phyloP scores from a whole-genome alignment of 2,329 filamentous ascomycete genomes.

The Diaporthe sp. region DNA sequence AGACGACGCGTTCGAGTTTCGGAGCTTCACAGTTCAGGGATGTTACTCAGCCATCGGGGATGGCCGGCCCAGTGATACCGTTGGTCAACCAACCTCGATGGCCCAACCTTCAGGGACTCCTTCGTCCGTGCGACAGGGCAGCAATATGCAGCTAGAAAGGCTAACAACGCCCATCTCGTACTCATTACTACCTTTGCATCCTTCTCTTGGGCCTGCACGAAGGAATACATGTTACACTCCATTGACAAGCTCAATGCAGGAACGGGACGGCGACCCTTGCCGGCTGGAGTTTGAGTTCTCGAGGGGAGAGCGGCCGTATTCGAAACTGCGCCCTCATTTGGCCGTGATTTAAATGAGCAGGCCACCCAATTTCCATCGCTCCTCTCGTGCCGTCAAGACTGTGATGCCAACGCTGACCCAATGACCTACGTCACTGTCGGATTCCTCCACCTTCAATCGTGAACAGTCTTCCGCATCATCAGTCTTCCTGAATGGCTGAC shows the following conservation, averaged over 20 bases:
- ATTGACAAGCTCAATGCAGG: conserved; percentile 20
- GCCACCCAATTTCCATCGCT: not conserved
- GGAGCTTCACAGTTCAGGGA: not conserved
- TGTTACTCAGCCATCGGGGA: not conserved
- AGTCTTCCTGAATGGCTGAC: conserved; percentile 18
- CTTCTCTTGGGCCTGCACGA: not conserved
- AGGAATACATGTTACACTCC: conserved; percentile 1
- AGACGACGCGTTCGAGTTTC: conserved; percentile 26
- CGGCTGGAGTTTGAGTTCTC: not conserved
- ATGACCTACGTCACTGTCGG: not conserved
- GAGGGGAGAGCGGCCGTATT: not conserved
- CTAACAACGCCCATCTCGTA: not conserved
- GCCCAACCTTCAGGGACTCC: not conserved
- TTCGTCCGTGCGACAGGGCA: not conserved
- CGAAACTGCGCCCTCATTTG: not conserved
- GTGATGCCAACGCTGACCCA: not conserved
- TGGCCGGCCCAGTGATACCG: not conserved
- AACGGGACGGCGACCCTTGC: conserved; percentile 4
- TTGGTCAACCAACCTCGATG: not conserved
- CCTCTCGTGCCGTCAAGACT: fast-evolving
- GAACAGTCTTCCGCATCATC: not conserved
- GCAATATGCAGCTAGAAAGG: conserved; percentile 22
- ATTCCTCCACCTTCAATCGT: not conserved
- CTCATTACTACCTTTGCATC: not conserved
- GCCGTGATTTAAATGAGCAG: conserved; percentile 1